Conservation (phyloP, 106 monocot species). For the Dendrobium catenatum region DNA sequence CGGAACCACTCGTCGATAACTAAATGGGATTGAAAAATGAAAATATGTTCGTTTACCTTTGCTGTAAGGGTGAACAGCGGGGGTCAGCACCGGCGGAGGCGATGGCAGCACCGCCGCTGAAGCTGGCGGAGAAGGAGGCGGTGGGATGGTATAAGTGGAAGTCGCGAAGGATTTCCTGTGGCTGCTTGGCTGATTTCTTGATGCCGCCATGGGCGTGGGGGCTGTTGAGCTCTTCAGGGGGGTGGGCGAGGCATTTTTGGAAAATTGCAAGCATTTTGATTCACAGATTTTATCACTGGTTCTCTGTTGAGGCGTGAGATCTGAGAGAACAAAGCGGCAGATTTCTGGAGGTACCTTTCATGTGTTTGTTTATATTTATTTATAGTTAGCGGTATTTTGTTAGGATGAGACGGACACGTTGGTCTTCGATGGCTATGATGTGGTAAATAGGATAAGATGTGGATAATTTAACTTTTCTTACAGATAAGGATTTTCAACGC, state of each 20-base stretch:
- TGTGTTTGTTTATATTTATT: too few species aligned
- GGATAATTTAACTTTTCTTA: too few species aligned
- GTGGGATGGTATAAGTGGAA: constrained; percentile 44
- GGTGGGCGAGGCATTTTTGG: constrained; percentile 57
- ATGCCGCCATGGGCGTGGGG: constrained; percentile 15
- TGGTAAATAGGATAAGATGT: too few species aligned
- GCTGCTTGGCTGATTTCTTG: constrained; percentile 25
- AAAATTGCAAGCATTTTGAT: constrained; percentile 72
- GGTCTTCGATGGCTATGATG: background rate
- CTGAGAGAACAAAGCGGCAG: background rate
- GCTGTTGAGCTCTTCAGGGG: constrained; percentile 83
- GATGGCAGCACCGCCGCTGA: constrained; percentile 58
- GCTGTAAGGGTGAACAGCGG: constrained; percentile 9
- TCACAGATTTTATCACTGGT: background rate
- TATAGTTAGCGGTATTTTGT: background rate
- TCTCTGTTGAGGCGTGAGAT: background rate
- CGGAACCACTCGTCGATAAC: too few species aligned
- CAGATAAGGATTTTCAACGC: background rate
- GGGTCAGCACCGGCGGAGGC: constrained; percentile 29
- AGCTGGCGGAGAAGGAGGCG: constrained; percentile 47
- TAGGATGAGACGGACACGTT: background rate
- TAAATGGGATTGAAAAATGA: background rate
- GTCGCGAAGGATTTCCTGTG: constrained; percentile 62
- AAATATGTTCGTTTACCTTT: constrained; percentile 19
- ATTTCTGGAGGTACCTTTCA: too few species aligned